phyloP scores from a whole-genome alignment of 495 filamentous ascomycete genomes.

The Xylaria castorea region DNA sequence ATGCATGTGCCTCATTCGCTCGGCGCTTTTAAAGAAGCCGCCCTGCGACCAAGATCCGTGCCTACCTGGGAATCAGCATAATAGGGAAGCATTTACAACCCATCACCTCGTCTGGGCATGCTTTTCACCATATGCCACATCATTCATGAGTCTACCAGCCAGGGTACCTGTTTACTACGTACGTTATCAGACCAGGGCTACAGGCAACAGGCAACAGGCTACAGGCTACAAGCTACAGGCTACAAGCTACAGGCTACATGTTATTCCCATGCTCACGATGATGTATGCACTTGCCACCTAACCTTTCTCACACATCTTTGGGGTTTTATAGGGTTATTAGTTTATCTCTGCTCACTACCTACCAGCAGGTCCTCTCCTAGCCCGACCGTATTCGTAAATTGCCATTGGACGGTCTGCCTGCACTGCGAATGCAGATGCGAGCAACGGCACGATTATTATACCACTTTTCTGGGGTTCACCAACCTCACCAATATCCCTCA shows the following conservation, averaged over 20 bases:
- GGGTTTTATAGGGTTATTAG: background rate
- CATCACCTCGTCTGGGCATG: slow-evolving; percentile 3
- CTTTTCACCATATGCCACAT: background rate
- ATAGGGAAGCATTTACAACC: slow-evolving; percentile 15
- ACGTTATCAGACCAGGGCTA: slow-evolving; percentile 7
- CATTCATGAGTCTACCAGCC: background rate
- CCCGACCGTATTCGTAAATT: slow-evolving; percentile 7
- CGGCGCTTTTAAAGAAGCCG: slow-evolving; percentile 22
- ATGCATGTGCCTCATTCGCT: slow-evolving; percentile 15
- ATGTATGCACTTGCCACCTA: background rate
- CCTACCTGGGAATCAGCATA: background rate
- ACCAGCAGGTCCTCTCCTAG: background rate
- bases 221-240: no score
- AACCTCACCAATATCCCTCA: slow-evolving; percentile 17
- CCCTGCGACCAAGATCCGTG: slow-evolving; percentile 9
- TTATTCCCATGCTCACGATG: background rate
- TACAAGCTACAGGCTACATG: background rate
- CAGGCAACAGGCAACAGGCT: no score
- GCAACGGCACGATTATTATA: background rate
- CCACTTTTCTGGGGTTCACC: background rate
- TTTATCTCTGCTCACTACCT: background rate
- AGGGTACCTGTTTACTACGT: background rate
- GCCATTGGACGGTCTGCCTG: background rate
- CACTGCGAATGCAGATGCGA: slow-evolving; percentile 1
- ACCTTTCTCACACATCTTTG: background rate